A percentile compares a stretch with the other conserved stretches of the same genome.
Conservation (phyloP, 805 yeast genomes). For the Ogataea sp. region DNA sequence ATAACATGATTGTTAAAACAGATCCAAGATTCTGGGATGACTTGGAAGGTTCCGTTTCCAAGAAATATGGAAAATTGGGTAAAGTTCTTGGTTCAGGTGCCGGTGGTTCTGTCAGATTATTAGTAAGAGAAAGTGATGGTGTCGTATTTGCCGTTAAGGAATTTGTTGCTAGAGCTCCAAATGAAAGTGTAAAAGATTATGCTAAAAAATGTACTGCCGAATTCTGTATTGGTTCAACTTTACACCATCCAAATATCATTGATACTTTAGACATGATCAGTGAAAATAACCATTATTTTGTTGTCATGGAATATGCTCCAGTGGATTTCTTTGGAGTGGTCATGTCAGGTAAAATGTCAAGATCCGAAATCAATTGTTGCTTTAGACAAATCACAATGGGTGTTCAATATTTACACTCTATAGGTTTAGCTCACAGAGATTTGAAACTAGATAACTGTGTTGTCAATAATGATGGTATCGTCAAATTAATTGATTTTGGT, state of each 20-base stretch:
- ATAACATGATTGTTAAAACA: slow-evolving; percentile 31
- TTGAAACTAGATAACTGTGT: slow-evolving; percentile 80
- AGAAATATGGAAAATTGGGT: slow-evolving; percentile 67
- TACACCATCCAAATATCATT: slow-evolving; percentile 75
- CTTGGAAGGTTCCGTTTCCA: slow-evolving; percentile 43
- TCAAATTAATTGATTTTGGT: slow-evolving; percentile 78
- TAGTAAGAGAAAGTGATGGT: slow-evolving; percentile 60
- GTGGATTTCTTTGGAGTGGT: slow-evolving; percentile 80
- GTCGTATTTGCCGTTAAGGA: slow-evolving; percentile 78
- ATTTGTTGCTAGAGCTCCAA: slow-evolving; percentile 63
- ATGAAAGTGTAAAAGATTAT: slow-evolving; percentile 66
- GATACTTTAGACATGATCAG: slow-evolving; percentile 69
- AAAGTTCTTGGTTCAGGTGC: slow-evolving; percentile 79
- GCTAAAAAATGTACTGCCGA: slow-evolving; percentile 88
- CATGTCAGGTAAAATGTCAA: slow-evolving; percentile 76
- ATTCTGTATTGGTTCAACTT: slow-evolving; percentile 76
- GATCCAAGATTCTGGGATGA: slow-evolving; percentile 34
- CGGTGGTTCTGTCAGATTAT: slow-evolving; percentile 76
- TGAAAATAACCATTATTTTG: slow-evolving; percentile 63
- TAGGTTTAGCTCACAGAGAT: slow-evolving; percentile 81
- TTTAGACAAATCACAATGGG: slow-evolving; percentile 68
- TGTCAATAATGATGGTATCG: slow-evolving; percentile 61
- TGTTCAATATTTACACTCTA: slow-evolving; percentile 62
- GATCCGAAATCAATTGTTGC: slow-evolving; percentile 78
- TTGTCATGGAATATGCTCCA: slow-evolving; percentile 83